phyloP scores from a whole-genome alignment of 1,284 basidiomycete genomes.

The Pascua sp. region DNA sequence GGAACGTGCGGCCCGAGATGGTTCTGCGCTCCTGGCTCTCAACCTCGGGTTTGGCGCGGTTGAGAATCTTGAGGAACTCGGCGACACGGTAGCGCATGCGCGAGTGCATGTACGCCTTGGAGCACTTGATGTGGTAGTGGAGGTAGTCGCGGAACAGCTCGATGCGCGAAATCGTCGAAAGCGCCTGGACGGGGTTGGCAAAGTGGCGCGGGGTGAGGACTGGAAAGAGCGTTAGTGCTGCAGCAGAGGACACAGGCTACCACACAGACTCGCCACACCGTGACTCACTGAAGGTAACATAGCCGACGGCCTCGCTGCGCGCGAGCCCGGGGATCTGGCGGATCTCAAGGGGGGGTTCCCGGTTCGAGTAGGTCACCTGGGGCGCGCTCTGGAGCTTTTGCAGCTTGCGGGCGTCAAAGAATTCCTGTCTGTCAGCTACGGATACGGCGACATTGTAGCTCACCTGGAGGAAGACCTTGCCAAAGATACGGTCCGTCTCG shows the following conservation, averaged over 20 bases:
- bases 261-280: background rate
- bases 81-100: constrained; percentile 91
- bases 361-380: constrained; percentile 94
- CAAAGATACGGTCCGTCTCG: constrained; percentile 95
- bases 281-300: constrained; percentile 80
- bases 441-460: constrained; percentile 22
- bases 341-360: constrained; percentile 94
- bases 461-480: constrained; percentile 95
- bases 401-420: constrained; percentile 91
- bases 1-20: constrained; percentile 57
- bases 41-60: constrained; percentile 94
- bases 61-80: constrained; percentile 96
- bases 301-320: constrained; percentile 86
- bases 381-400: constrained; percentile 95
- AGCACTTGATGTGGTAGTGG: constrained; percentile 98
- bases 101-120: constrained; percentile 99
- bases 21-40: constrained; percentile 76
- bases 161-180: constrained; percentile 89
- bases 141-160: constrained; percentile 97
- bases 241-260: background rate
- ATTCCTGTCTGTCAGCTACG: constrained; percentile 65
- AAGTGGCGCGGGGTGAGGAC: constrained; percentile 98
- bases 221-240: constrained; percentile 22
- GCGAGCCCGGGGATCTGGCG: constrained; percentile 77
- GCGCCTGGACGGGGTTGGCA: constrained; percentile 65